These are phyloP conservation scores for Phytophthora fragariae DNA, from an alignment of 352 stramenopile species.

Conservation along the genomic window DNA sequence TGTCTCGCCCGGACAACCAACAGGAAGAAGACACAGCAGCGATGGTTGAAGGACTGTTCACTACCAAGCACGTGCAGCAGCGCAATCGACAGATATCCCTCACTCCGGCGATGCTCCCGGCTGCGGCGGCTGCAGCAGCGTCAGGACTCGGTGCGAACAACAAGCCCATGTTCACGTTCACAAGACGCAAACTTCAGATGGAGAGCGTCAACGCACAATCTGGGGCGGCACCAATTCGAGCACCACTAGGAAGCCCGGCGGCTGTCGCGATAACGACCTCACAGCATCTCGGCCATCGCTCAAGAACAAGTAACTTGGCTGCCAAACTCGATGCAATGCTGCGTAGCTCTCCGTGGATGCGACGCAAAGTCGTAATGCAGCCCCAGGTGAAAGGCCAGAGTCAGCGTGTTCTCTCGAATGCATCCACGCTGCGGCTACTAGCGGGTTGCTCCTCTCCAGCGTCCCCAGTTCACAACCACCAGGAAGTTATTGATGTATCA, in stretches of 20 bases:
- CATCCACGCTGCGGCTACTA: constrained; percentile 18
- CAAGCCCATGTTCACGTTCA: constrained; percentile 39
- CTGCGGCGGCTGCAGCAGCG: constrained; percentile 28
- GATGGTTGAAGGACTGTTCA: constrained; percentile 37
- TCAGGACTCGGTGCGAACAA: constrained; percentile 27
- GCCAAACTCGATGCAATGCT: constrained; percentile 70
- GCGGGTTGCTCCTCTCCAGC: constrained; percentile 2
- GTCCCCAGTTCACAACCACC: constrained; percentile 11
- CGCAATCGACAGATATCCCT: constrained; percentile 43
- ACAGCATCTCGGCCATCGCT: constrained; percentile 31
- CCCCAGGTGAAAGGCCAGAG: constrained; percentile 40
- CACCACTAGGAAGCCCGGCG: constrained; percentile 1
- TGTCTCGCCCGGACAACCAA: constrained; percentile 13
- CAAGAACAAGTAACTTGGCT: constrained; percentile 49
- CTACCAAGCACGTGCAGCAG: constrained; percentile 32
- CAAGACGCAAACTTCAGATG: constrained; percentile 36
- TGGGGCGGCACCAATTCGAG: not conserved
- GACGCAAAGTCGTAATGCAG: constrained; percentile 63
- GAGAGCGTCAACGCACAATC: constrained; percentile 8
- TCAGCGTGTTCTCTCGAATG: constrained; percentile 26
- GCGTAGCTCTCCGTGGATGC: constrained; percentile 61
- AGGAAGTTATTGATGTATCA: constrained; percentile 13
- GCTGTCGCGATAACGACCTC: constrained; percentile 17
- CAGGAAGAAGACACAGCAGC: constrained; percentile 17
- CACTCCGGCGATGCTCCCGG: constrained; percentile 23